Base-by-base conservation (phyloP, 768 basidiomycete genomes). In the Amanita exitialis region DNA sequence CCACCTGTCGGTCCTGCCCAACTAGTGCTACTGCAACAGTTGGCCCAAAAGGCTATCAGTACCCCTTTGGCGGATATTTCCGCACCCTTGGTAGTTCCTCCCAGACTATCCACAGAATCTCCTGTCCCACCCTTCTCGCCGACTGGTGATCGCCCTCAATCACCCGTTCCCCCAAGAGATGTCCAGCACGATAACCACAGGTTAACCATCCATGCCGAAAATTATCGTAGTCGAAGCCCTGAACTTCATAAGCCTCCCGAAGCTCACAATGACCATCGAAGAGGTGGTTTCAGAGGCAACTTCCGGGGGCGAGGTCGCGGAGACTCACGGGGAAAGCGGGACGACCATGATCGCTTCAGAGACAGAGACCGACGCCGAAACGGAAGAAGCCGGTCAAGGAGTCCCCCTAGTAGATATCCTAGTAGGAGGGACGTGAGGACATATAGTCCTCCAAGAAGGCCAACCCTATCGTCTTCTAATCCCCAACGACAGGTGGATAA, bases 1-100 rank as follows among this genome's bases (percentile, higher is more conserved):
- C 12, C n/a, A n/a, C n/a, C 25, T 25, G 50, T 44, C 12, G 38
- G 44, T 34, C 41, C 76, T 47, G 67, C 72, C 54, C 84, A 85
- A 62, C 68, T 90, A 50, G 80, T 83, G 44, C 69, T 87, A 57
- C 69, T 92, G 59, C 86, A 89, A 61, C 87, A 88, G 62, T 74
- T 90, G 62, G 75, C 86, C 48, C 79, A 81, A 59, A 76, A 77
- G 58, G 77, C 82, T 16, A 51, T 51, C 42, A 44, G 23, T 62
- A 57, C 63, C 62, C 56, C 63, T 58, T 59, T 63, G 57, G 57
- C 62, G 56, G 58, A 66, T 66, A 58, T 62, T 53, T 57, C 64
- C 53, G 61, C 68, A 58, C 45, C 57, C 38, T 48, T 57, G 59
- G 56, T 57, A 49, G 59, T 62, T 58, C 55, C 60, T 6, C 50